Conservation (phyloP, 2,329 filamentous ascomycete genomes). For the Phyllosticta ampelicida region DNA sequence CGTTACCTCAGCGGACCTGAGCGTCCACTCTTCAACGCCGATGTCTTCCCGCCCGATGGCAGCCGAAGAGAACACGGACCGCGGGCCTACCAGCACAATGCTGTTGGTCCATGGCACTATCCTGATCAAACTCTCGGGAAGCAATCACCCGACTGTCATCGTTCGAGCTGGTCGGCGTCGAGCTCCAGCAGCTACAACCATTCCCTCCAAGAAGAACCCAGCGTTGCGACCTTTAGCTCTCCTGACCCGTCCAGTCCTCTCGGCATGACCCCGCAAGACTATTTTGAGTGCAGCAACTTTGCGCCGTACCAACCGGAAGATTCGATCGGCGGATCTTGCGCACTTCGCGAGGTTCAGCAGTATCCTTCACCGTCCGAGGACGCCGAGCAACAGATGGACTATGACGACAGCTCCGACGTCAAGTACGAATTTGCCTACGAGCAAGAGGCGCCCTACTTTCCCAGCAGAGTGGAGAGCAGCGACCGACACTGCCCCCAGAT, state of each 20-base stretch:
- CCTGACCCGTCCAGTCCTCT: conserved; percentile 1
- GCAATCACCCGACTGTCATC: conserved; percentile 21
- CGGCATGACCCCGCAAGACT: conserved; percentile 1
- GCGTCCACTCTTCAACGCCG: conserved; percentile 17
- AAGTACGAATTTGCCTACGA: conserved; percentile 18
- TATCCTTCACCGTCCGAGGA: conserved; percentile 17
- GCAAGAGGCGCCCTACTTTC: conserved; percentile 12
- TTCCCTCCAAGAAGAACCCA: conserved; percentile 21
- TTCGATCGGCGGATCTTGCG: conserved; percentile 15
- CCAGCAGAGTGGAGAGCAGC: background rate
- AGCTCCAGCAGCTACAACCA: conserved; percentile 19
- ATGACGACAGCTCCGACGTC: conserved; percentile 16
- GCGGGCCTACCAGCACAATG: conserved; percentile 15
- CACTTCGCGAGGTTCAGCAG: conserved; percentile 24
- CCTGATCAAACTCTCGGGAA: conserved; percentile 12
- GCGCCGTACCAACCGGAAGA: conserved; percentile 2
- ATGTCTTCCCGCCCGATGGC: conserved; percentile 21
- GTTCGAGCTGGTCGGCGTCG: conserved; percentile 20
- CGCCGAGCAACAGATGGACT: conserved; percentile 17
- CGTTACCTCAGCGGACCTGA: conserved; percentile 24
- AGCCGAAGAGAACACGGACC: conserved; percentile 11
- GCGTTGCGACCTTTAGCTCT: conserved; percentile 16
- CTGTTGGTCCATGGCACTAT: conserved; percentile 15
- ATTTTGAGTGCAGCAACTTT: conserved; percentile 2
- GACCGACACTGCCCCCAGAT: background rate